phyloP scores from a whole-genome alignment of 352 stramenopile species.

The Elongisporangium anandrum region DNA sequence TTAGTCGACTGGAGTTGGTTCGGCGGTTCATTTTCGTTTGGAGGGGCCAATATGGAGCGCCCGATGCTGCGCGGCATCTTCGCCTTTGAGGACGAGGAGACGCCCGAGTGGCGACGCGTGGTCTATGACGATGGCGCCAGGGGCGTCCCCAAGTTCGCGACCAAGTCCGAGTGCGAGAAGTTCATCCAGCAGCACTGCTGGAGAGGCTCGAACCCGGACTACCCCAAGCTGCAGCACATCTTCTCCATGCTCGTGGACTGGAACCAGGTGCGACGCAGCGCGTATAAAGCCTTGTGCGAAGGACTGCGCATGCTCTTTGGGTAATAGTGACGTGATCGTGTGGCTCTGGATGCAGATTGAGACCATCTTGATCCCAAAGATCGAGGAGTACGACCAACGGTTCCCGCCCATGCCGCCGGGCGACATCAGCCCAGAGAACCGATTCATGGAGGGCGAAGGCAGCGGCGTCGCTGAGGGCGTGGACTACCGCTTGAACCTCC shows the following conservation, averaged over 20 bases:
- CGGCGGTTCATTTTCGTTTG: not conserved
- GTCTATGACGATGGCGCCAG: constrained; percentile 60
- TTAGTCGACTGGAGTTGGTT: not conserved
- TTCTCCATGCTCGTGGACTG: constrained; percentile 91
- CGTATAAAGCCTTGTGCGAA: not conserved
- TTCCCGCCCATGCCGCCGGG: constrained; percentile 37
- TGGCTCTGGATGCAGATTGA: constrained; percentile 35
- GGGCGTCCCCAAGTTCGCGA: constrained; percentile 85
- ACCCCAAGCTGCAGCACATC: constrained; percentile 88
- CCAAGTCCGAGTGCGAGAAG: constrained; percentile 82
- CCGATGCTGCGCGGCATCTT: constrained; percentile 81
- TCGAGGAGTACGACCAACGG: constrained; percentile 67
- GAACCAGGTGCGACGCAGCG: constrained; percentile 35
- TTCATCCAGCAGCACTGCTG: constrained; percentile 87
- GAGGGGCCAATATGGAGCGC: constrained; percentile 24
- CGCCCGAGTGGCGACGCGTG: constrained; percentile 66
- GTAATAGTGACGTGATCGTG: not conserved
- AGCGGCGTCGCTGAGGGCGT: constrained; percentile 51
- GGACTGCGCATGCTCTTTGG: not conserved
- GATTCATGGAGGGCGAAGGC: constrained; percentile 55
- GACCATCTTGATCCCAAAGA: constrained; percentile 73
- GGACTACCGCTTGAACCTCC: constrained; percentile 87
- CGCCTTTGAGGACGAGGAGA: constrained; percentile 85
- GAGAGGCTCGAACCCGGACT: constrained; percentile 88
- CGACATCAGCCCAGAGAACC: constrained; percentile 44